Evolutionary conservation across 768 basidiomycete genomes (phyloP).

Genomic region (Ramaria rubella): DNA sequence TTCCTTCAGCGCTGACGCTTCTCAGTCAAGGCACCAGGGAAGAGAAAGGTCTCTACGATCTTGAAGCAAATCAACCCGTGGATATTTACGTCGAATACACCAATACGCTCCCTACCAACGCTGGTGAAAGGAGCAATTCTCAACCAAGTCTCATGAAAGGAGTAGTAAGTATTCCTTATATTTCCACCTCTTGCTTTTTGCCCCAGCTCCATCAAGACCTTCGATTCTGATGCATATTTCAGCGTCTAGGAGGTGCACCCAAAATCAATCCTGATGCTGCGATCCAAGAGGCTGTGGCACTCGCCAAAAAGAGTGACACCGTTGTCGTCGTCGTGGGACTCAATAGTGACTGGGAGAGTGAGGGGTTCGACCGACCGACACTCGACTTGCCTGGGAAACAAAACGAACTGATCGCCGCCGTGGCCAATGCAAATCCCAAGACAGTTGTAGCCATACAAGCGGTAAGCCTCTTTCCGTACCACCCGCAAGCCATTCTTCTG

Average conservation of each 20-base stretch:
- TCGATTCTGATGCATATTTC: not conserved
- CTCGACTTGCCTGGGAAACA: slow-evolving; percentile 53
- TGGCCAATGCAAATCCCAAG: slow-evolving; percentile 49
- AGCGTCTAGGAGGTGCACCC: slow-evolving; percentile 64
- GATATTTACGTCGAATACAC: slow-evolving; percentile 58
- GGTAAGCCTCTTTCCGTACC: slow-evolving; percentile 33
- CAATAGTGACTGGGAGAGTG: slow-evolving; percentile 68
- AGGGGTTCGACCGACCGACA: slow-evolving; percentile 63
- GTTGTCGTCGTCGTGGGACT: slow-evolving; percentile 56
- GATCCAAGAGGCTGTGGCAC: slow-evolving; percentile 46
- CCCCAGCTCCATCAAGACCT: not conserved
- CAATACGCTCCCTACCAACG: slow-evolving; percentile 49
- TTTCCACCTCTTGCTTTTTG: not conserved
- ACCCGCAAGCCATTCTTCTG: not conserved
- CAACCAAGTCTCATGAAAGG: slow-evolving; percentile 67
- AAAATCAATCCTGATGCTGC: slow-evolving; percentile 53
- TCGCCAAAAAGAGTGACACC: slow-evolving; percentile 49
- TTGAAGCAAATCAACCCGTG: slow-evolving; percentile 41
- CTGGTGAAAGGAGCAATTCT: slow-evolving; percentile 31
- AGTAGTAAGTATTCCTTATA: slow-evolving; percentile 37
- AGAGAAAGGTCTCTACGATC: slow-evolving; percentile 45
- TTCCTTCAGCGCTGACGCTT: not conserved
- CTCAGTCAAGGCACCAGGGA: slow-evolving; percentile 57
- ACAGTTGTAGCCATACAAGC: slow-evolving; percentile 45
- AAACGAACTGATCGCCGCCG: slow-evolving; percentile 48